phyloP scores from a whole-genome alignment of 2,329 filamentous ascomycete species.

The Colletotrichum acutatum region DNA sequence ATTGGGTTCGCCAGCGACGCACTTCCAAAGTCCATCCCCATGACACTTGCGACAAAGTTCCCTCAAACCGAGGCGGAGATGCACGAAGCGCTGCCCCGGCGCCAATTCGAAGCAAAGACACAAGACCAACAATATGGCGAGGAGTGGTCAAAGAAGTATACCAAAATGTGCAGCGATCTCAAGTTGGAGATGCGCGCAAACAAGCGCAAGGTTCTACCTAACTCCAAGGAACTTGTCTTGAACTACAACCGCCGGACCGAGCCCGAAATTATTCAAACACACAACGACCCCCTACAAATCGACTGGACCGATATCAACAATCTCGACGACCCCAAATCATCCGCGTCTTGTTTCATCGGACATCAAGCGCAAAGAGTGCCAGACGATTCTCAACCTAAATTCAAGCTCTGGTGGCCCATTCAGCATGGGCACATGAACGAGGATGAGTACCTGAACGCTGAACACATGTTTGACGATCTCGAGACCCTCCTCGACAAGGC shows the following conservation, averaged over 20 bases:
- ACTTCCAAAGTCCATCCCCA: constrained; percentile 91
- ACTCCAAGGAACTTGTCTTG: constrained; percentile 93
- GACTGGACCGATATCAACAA: constrained; percentile 90
- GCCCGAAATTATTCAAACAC: constrained; percentile 88
- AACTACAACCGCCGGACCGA: constrained; percentile 91
- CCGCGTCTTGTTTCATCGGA: constrained; percentile 78
- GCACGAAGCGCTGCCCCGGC: constrained; percentile 79
- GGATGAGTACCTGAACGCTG: constrained; percentile 82
- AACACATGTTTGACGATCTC: constrained; percentile 86
- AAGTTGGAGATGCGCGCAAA: constrained; percentile 92
- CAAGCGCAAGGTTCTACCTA: constrained; percentile 95
- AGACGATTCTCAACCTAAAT: constrained; percentile 87
- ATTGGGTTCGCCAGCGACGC: constrained; percentile 97
- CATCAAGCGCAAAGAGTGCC: constrained; percentile 86
- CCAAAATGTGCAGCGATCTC: constrained; percentile 85
- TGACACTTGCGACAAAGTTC: constrained; percentile 87
- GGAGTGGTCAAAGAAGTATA: constrained; percentile 80
- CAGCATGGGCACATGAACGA: constrained; percentile 91
- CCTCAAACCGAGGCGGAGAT: constrained; percentile 85
- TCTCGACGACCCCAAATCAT: constrained; percentile 72
- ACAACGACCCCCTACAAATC: constrained; percentile 93
- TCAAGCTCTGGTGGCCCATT: constrained; percentile 93
- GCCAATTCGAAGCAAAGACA: constrained; percentile 70
- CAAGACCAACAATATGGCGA: constrained; percentile 88
- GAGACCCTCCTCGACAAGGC: constrained; percentile 88